phyloP scores from a whole-genome alignment of 306 rosid species.

The Lotus japonicus region DNA sequence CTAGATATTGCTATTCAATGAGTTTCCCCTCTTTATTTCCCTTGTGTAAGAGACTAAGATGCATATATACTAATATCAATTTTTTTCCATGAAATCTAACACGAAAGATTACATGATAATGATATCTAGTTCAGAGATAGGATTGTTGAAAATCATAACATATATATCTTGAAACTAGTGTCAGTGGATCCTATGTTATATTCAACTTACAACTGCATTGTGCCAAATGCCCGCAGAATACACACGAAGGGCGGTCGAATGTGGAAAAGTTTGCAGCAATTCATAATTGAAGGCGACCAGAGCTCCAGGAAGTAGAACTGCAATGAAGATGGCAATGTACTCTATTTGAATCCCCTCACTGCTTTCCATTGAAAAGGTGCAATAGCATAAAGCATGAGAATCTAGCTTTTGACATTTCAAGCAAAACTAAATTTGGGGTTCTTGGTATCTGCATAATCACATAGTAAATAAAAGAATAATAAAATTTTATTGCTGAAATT shows the following conservation, averaged over 20 bases:
- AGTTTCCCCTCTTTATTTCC: neutral
- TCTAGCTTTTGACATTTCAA: conserved; percentile 36
- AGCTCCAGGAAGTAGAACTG: conserved; percentile 79
- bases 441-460: conserved; percentile 20
- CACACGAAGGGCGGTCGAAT: conserved; percentile 56
- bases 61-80: neutral
- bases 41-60: neutral
- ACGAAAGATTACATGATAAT: neutral
- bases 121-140: neutral
- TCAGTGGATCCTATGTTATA: conserved; percentile 10
- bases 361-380: conserved; percentile 44
- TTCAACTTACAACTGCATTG: conserved; percentile 75
- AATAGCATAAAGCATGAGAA: conserved; percentile 37
- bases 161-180: neutral
- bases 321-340: conserved; percentile 76
- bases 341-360: conserved; percentile 83
- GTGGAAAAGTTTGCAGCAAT: conserved; percentile 42
- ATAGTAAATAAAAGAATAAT: conserved; percentile 12
- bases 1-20: neutral
- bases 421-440: conserved; percentile 26
- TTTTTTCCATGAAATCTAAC: neutral
- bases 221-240: conserved; percentile 96
- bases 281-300: conserved; percentile 70
- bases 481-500: neutral
- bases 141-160: neutral